A percentile compares a stretch with the other conserved stretches of the same genome.
These are phyloP conservation scores for Calonectria pteridis DNA, from an alignment of 2,329 filamentous ascomycete species.

Conservation along the genomic window DNA sequence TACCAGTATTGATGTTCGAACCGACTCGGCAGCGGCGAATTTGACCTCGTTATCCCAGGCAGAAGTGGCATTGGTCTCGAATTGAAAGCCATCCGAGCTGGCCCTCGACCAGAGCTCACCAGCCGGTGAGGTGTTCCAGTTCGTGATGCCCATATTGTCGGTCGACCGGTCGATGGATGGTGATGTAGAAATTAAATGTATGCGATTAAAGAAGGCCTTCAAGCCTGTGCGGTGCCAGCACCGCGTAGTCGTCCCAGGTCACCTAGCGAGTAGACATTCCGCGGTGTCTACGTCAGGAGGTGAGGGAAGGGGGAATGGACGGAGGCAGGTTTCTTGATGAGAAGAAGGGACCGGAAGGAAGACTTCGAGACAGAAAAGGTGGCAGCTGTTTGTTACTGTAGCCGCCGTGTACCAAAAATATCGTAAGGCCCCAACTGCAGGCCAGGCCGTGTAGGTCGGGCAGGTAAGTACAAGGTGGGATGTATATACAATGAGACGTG, in stretches of 20 bases:
- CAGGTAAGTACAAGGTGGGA: neutral
- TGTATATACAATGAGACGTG: constrained; percentile 3
- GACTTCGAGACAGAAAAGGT: constrained; percentile 14
- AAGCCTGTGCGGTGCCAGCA: constrained; percentile 44
- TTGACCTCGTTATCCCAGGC: constrained; percentile 64
- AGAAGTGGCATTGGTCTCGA: constrained; percentile 57
- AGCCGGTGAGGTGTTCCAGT: constrained; percentile 26
- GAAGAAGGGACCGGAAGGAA: neutral
- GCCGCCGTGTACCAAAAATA: constrained; percentile 7
- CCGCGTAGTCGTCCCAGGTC: constrained; percentile 34
- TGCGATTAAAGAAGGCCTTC: constrained; percentile 31
- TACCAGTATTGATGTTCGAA: constrained; percentile 72
- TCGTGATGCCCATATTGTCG: constrained; percentile 26
- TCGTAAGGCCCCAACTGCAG: constrained; percentile 16
- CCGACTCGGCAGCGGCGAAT: constrained; percentile 67
- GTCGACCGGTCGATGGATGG: constrained; percentile 8
- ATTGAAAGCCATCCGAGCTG: constrained; percentile 45
- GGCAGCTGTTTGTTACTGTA: constrained; percentile 16
- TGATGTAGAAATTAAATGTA: constrained; percentile 16
- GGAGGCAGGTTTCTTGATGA: neutral
- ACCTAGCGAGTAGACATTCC: constrained; percentile 39
- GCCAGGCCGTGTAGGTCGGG: constrained; percentile 18
- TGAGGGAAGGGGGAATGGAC: neutral
- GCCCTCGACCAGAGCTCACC: constrained; percentile 32
- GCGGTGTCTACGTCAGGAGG: constrained; percentile 13